Base-by-base conservation (phyloP, 176 grass and related monocot genomes). In the Rhynchospora tenuis region DNA sequence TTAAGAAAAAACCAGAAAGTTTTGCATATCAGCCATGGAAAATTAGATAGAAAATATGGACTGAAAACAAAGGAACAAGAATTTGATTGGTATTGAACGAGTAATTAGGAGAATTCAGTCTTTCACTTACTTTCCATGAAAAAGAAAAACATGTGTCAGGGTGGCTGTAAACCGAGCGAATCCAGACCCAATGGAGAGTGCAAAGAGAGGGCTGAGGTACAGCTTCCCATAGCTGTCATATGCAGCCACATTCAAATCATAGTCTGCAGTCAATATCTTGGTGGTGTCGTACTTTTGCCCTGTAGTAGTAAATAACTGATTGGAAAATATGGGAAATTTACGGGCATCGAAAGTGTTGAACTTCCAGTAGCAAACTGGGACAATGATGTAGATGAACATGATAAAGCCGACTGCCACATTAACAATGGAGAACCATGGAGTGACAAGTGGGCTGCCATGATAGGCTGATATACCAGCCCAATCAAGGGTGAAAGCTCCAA, bases 381-480 rank as follows among this genome's bases (percentile, higher is more conserved):
- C 84, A 55, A 98, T 93, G 73, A 98, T 33, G 88, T 98, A 98
- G 88, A 98, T 86, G 88, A 98, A 98, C 86, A 98, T 90, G 87
- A 98, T 89, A 91, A 98, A 98, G 3, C 96, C 96, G 1, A 50
- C 84, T 12, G 93, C 95, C 0, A 89, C 86, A 81, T 98, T 98
- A 81, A 94, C 89, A 83, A 98, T 98, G 86, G 96, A 95, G 64
- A 92, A 85, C 96, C 96, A 98, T 16, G 94, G 94, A 43, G 92
- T 77, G 79, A 97, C 94, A 83, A 97, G 90, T 46, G 94, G 94
- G 75, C 94, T 97, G 60, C 94, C 94, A 60, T 97, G 94, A 87
- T 97, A 97, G 17, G 94, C 94, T 20, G 94, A 97, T 88, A 97
- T 97, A 64, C 94, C 94, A 0, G 94, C 94, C 94, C 94, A 97